phyloP scores from a whole-genome alignment of 129 eudicot genomes.

The Calendula officinalis region DNA sequence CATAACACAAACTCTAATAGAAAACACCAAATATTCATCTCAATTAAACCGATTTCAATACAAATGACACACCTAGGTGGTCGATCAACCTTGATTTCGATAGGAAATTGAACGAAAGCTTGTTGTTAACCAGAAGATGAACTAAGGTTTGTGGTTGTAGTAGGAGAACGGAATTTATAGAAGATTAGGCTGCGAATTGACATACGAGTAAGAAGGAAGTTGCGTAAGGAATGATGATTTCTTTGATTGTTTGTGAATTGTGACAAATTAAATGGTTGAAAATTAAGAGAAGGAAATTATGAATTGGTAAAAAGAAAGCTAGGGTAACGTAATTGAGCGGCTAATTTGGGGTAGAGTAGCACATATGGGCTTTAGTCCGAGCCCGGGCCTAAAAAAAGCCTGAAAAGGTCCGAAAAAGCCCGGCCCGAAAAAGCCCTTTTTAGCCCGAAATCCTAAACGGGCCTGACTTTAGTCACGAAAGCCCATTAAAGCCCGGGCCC shows the following conservation, averaged over 20 bases:
- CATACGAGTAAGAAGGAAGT: constrained; percentile 5
- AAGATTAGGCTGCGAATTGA: background rate
- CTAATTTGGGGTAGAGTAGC: constrained; percentile 21
- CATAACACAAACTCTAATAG: background rate
- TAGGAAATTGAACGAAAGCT: background rate
- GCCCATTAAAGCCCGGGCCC: too few species aligned
- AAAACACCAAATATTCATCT: too few species aligned
- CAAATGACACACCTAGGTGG: too few species aligned
- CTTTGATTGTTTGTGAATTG: background rate
- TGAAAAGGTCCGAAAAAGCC: too few species aligned
- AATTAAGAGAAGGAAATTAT: too few species aligned
- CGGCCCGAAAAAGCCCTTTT: too few species aligned
- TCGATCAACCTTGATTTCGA: too few species aligned
- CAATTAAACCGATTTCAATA: too few species aligned
- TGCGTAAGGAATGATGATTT: constrained; percentile 1
- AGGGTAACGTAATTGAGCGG: constrained; percentile 5
- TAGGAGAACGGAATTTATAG: background rate
- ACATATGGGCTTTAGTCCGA: too few species aligned
- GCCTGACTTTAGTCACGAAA: too few species aligned
- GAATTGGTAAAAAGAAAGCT: background rate
- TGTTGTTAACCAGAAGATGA: background rate
- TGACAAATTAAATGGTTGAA: background rate
- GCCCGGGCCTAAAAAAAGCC: too few species aligned
- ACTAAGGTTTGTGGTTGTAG: background rate
- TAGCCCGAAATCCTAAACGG: too few species aligned